Evolutionary conservation across 495 filamentous ascomycete genomes (phyloP).

Genomic region (Filosporella fistucella): DNA sequence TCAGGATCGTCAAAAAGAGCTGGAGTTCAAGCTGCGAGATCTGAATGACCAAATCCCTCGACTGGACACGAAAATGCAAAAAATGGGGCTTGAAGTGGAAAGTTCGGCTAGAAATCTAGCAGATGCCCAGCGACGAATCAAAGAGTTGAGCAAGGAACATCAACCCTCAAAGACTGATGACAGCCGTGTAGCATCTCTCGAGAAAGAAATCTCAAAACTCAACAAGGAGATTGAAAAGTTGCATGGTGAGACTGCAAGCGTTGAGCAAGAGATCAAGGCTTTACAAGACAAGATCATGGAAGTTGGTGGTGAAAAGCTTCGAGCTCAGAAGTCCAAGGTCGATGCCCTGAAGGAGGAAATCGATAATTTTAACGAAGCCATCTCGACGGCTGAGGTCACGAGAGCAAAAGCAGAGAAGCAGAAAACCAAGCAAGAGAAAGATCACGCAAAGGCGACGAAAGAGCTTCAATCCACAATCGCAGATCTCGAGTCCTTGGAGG

Average conservation of each 20-base stretch:
- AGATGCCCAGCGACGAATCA: conserved; percentile 77
- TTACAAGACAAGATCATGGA: conserved; percentile 98
- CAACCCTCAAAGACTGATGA: conserved; percentile 77
- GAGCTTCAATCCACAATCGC: conserved; percentile 67
- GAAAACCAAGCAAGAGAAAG: conserved; percentile 78
- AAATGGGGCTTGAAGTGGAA: conserved; percentile 84
- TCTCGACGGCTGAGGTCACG: conserved; percentile 77
- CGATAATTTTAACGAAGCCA: conserved; percentile 69
- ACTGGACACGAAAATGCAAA: conserved; percentile 86
- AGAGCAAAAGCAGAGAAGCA: conserved; percentile 91
- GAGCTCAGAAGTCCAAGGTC: conserved; percentile 89
- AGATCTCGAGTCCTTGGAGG: conserved; percentile 71
- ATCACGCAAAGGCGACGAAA: conserved; percentile 64
- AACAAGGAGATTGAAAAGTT: conserved; percentile 77
- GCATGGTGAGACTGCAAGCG: conserved; percentile 71
- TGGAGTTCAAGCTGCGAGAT: conserved; percentile 67
- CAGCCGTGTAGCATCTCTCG: conserved; percentile 58
- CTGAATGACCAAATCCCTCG: conserved; percentile 79
- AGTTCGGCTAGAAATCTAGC: conserved; percentile 78
- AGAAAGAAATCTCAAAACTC: conserved; percentile 71
- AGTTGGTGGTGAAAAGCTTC: conserved; percentile 86
- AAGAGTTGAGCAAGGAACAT: conserved; percentile 75
- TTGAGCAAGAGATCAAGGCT: conserved; percentile 86
- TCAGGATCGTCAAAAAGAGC: conserved; percentile 70
- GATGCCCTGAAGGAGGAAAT: conserved; percentile 88